Conservation (phyloP, 495 filamentous ascomycete genomes). For the Stereocaulon alpinum region DNA sequence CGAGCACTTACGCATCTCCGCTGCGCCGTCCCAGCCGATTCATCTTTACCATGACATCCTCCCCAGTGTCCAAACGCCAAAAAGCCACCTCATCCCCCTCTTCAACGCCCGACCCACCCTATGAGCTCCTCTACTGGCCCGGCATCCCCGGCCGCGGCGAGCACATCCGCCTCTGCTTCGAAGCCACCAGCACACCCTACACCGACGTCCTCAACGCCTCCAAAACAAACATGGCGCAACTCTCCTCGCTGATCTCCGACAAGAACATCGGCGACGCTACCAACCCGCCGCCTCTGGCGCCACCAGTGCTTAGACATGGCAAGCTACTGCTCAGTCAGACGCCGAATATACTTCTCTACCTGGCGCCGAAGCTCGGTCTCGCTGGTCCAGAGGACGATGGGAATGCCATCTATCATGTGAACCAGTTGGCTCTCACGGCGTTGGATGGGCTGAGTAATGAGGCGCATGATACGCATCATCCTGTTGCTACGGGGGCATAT, state of each 20-base stretch:
- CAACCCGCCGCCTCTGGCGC: constrained; percentile 52
- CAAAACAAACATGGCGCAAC: constrained; percentile 26
- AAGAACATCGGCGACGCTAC: constrained; percentile 26
- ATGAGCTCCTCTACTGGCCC: constrained; percentile 57
- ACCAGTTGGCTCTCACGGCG: constrained; percentile 52
- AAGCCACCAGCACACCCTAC: constrained; percentile 50
- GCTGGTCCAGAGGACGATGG: constrained; percentile 35
- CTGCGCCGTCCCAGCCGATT: neutral
- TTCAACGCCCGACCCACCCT: neutral
- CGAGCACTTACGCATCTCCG: neutral
- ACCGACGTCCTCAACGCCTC: constrained; percentile 42
- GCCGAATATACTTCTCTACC: constrained; percentile 53
- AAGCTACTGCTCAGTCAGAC: constrained; percentile 52
- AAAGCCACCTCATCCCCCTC: constrained; percentile 13
- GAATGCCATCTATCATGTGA: constrained; percentile 39
- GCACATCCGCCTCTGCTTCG: constrained; percentile 52
- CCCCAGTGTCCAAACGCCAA: constrained; percentile 17
- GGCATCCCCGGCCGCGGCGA: constrained; percentile 55
- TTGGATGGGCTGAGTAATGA: constrained; percentile 55
- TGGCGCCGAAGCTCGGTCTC: constrained; percentile 44
- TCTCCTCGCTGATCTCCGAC: constrained; percentile 27
- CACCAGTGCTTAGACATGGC: constrained; percentile 49
- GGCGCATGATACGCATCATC: constrained; percentile 58
- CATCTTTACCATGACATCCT: constrained; percentile 14
- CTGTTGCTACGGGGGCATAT: constrained; percentile 42